Base-by-base conservation (phyloP, 1,284 basidiomycete species). In the Bjerkandera adusta region DNA sequence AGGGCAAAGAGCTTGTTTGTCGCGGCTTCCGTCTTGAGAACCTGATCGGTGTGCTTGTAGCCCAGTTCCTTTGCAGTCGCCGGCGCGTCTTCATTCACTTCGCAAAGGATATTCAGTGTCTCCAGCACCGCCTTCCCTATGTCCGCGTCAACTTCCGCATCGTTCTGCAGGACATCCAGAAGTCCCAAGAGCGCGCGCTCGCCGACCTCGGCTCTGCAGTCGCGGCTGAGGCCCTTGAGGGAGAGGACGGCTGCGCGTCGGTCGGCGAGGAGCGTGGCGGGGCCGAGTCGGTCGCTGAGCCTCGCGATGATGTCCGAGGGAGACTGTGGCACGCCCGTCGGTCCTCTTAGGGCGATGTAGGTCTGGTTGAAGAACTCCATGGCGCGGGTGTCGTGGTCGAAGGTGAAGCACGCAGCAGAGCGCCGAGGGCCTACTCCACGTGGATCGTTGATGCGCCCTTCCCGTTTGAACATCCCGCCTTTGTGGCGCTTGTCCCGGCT, bases 101-200 rank as follows among this genome's bases (percentile, higher is more conserved):
- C 88, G 64, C 90, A 92, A 12, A 94, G 72, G 38, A 81, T 64
- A 53, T 82, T 80, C 49, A 97, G 68, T 1, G 92, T 95, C 69
- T 97, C 94, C 56, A 97, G 70, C 6, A 88, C 84, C 7, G 92
- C 93, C 64, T 92, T 95, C 1, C 87, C 92, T 48, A 89, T 92
- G 58, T 97, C 94, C 7, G 83, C 75, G 63, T 97, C 94, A 43
- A 92, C 79, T 55, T 90, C 84, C 0, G 92, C 88, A 61, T 97
- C 94, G 53, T 88, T 89, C 55, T 85, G 76, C 29, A 96, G 72
- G 10, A 93, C 87, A 24, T 88, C 83, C 5, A 96, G 66, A 4
- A 97, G 77, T 1, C 89, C 85, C 4, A 77, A 70, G 12, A 97
- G 72, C 1, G 91, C 87, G 42, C 76, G 74, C 52, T 80, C 75